Evolutionary conservation across 1,284 basidiomycete genomes (phyloP).

Genomic region (Pulveroboletus sp.): DNA sequence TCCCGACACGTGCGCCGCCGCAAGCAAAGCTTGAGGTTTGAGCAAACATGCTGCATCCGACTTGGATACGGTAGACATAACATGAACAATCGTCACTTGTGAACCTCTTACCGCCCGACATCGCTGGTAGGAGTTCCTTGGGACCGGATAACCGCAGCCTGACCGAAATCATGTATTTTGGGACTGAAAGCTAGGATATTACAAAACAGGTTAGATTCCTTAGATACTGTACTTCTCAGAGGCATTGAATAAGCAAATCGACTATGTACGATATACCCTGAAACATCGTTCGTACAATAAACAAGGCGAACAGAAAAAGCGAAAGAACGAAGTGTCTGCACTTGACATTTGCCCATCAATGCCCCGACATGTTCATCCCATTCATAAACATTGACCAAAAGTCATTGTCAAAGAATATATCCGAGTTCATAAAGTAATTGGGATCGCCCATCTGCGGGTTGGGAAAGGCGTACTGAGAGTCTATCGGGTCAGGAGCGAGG

Average conservation of each 20-base stretch:
- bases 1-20: slow-evolving; percentile 39
- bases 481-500: slow-evolving; percentile 4
- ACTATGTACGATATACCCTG: slow-evolving; percentile 7
- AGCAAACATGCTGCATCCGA: background rate
- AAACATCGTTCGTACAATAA: background rate
- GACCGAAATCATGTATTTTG: background rate
- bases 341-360: background rate
- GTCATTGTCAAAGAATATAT: slow-evolving; percentile 40
- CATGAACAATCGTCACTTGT: background rate
- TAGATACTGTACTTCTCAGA: slow-evolving; percentile 6
- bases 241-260: slow-evolving; percentile 13
- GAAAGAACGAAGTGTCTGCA: background rate
- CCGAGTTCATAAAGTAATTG: slow-evolving; percentile 36
- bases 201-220: background rate
- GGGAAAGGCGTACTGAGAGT: slow-evolving; percentile 24
- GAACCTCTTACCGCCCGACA: background rate
- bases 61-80: background rate
- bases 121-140: background rate
- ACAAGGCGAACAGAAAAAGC: background rate
- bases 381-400: slow-evolving; percentile 42
- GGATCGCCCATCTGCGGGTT: slow-evolving; percentile 31
- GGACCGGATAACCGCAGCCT: background rate
- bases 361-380: slow-evolving; percentile 13
- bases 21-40: slow-evolving; percentile 18
- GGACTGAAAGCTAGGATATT: background rate